Base-by-base conservation (phyloP, 306 rosid species). In the Rosa persica region DNA sequence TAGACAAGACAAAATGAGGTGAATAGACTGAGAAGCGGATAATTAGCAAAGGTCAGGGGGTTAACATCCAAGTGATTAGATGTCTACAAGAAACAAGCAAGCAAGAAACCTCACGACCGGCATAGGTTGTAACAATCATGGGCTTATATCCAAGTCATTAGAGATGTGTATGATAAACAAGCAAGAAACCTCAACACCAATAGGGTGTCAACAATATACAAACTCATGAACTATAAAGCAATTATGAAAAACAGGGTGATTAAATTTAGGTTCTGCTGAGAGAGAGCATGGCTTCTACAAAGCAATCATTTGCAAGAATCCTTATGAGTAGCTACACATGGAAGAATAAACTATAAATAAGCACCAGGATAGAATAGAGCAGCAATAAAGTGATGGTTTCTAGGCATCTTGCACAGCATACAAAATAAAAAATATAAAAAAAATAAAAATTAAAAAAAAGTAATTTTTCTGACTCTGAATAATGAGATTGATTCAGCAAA, bases 21-120 rank as follows among this genome's bases (percentile, higher is more conserved):
- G 22, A 9, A 52, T 6, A 52, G 23, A 13, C 36, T 8, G 48
- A 73, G 49, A 38, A 73, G 49, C 39, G 4, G 52, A 5, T 57
- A 74, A 40, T 39, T 54, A 39, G 7, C n/a, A 73, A 73, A 30
- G 15, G 9, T 3, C 38, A 10, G 27, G 64, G 0, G 67, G 0
- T 38, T 55, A 5, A 55, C 13, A 54, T 22, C 68, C 7, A 44
- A 57, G 67, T 22, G 44, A 73, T 55, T 57, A 54, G 8, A 39
- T 74, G 22, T 5, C 36, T 38, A 54, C 52, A n/a, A 55, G 77
- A 74, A 55, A 52, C 12, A n/a, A n/a, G n/a, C 52, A n/a, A 55
- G 77, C 52, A n/a, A 55, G 77, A 74, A 55, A 52, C 12, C 17
- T 34, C 61, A 15, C 1, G 12, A 49, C 61, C 20, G 5, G 36